A percentile compares a stretch with the other conserved stretches of the same genome.
Conservation (phyloP, 257 asterid species). For the Capsicum pubescens region DNA sequence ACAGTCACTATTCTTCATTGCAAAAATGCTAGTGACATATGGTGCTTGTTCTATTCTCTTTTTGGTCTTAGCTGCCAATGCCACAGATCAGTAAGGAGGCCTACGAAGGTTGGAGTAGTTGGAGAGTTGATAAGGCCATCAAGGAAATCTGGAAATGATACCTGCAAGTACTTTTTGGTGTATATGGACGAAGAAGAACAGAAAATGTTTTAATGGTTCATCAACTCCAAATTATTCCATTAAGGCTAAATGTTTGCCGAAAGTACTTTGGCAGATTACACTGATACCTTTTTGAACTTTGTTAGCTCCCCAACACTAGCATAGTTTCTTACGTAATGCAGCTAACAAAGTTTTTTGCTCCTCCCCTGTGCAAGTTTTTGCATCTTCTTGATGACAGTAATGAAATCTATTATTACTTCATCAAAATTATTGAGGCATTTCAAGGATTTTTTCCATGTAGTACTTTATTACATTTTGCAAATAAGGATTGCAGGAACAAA, state of each 20-base stretch:
- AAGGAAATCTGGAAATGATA: neutral
- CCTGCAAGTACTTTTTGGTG: neutral
- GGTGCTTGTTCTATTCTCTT: neutral
- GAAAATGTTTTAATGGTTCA: neutral
- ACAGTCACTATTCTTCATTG: neutral
- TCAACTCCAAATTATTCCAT: neutral
- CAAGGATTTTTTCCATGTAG: neutral
- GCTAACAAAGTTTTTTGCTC: neutral
- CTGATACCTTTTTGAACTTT: neutral
- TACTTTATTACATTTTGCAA: neutral
- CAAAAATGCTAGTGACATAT: neutral
- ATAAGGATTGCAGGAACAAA: neutral
- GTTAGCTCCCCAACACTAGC: neutral
- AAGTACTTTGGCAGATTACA: neutral
- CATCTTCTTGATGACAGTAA: constrained; percentile 2
- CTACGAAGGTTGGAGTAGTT: neutral
- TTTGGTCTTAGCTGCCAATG: neutral
- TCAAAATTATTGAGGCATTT: neutral
- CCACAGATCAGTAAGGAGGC: neutral
- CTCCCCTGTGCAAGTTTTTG: neutral
- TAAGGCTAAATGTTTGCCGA: neutral
- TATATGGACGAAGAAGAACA: neutral
- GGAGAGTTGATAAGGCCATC: constrained; percentile 14
- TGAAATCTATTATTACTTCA: constrained; percentile 1
- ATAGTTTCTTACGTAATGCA: neutral